phyloP scores from a whole-genome alignment of 805 yeast species.

The Yarrowia bubula region DNA sequence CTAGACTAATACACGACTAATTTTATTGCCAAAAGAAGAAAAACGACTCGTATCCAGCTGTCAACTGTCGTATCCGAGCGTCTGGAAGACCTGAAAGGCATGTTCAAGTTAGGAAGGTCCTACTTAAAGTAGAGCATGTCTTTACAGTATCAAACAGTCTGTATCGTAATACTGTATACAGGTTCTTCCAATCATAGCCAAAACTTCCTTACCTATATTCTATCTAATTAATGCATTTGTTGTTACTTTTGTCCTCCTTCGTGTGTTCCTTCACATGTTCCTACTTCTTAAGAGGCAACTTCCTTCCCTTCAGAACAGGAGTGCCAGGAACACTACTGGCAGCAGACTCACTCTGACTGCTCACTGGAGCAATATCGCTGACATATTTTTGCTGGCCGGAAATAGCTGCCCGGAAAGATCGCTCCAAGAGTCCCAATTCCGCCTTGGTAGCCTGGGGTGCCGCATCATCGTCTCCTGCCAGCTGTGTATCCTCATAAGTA shows the following conservation, averaged over 20 bases:
- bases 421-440: background rate
- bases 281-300: slow-evolving; percentile 14
- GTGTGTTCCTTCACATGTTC: background rate
- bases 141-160: too few species aligned
- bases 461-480: background rate
- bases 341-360: background rate
- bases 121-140: too few species aligned
- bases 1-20: slow-evolving; percentile 14
- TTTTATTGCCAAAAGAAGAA: background rate
- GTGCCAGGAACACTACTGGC: slow-evolving; percentile 14
- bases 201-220: background rate
- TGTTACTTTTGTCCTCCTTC: background rate
- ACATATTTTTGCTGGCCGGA: slow-evolving; percentile 17
- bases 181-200: too few species aligned
- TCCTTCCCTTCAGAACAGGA: background rate
- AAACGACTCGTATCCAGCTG: too few species aligned
- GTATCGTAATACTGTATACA: too few species aligned
- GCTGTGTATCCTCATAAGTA: slow-evolving; percentile 40
- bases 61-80: background rate
- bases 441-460: background rate
- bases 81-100: too few species aligned
- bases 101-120: too few species aligned
- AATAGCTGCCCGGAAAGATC: slow-evolving; percentile 11
- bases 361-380: slow-evolving; percentile 1
- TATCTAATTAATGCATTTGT: background rate